Evolutionary conservation across 2,329 filamentous ascomycete species (phyloP).

Genomic region (Hysterium pulicare): DNA sequence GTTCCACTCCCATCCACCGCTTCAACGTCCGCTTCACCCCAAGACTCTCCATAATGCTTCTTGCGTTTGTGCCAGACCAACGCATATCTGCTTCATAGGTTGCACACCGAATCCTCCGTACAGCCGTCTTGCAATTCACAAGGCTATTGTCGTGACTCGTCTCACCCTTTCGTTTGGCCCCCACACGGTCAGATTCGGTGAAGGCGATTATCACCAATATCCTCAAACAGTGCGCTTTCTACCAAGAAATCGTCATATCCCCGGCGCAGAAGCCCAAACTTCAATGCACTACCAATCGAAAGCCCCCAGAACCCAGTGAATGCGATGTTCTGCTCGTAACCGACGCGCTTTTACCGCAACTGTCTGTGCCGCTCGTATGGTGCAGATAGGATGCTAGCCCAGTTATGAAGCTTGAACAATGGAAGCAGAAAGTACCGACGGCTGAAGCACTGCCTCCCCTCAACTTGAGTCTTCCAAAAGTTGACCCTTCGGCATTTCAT

Average conservation of each 20-base stretch:
- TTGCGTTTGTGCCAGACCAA: constrained; percentile 4
- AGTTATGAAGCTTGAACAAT: constrained; percentile 7
- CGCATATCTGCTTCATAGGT: constrained; percentile 1
- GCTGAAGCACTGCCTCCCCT: constrained; percentile 29
- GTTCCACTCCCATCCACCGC: too few species aligned
- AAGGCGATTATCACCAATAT: constrained; percentile 8
- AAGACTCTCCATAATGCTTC: not conserved
- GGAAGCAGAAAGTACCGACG: constrained; percentile 16
- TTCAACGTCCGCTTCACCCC: constrained; percentile 6
- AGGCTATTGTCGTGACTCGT: constrained; percentile 1
- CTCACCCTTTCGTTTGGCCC: constrained; percentile 1
- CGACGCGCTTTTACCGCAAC: not conserved
- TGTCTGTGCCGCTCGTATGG: not conserved
- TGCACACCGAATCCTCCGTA: constrained; percentile 12
- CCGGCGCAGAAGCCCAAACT: constrained; percentile 1
- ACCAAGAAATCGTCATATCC: constrained; percentile 1
- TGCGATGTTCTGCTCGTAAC: not conserved
- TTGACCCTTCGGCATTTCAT: constrained; percentile 9
- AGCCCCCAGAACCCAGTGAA: not conserved
- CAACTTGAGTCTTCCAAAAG: constrained; percentile 11
- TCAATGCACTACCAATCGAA: not conserved
- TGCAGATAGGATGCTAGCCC: not conserved
- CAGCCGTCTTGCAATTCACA: constrained; percentile 6
- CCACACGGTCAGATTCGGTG: constrained; percentile 8
- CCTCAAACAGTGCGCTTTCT: not conserved